phyloP scores from a whole-genome alignment of 805 yeast genomes.

The Lipomyces yamadae region DNA sequence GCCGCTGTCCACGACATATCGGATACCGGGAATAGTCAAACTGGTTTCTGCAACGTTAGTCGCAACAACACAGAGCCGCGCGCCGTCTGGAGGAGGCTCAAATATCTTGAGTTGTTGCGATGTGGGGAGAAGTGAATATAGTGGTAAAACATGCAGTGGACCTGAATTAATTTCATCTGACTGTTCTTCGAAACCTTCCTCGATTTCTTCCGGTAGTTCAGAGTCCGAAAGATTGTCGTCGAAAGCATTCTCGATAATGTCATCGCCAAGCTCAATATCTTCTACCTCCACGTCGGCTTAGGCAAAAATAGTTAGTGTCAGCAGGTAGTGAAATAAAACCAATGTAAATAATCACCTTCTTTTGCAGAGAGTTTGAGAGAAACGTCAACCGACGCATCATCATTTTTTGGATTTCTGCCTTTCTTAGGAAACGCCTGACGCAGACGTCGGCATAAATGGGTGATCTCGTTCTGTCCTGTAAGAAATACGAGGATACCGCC shows the following conservation, averaged over 20 bases:
- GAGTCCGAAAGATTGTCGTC: slow-evolving; percentile 45
- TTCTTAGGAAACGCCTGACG: slow-evolving; percentile 69
- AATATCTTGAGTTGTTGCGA: slow-evolving; percentile 93
- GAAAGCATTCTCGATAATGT: slow-evolving; percentile 15
- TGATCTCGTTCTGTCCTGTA: slow-evolving; percentile 94
- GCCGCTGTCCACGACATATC: slow-evolving; percentile 95
- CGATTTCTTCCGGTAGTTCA: slow-evolving; percentile 53
- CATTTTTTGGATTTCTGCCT: slow-evolving; percentile 39
- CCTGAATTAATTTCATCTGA: slow-evolving; percentile 51
- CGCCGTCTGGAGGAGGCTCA: slow-evolving; percentile 79
- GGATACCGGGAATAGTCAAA: slow-evolving; percentile 90
- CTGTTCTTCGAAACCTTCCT: slow-evolving; percentile 75
- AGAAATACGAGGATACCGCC: slow-evolving; percentile 92
- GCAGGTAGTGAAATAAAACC: slow-evolving; percentile 18
- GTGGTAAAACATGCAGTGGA: slow-evolving; percentile 87
- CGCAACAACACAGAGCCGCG: slow-evolving; percentile 89
- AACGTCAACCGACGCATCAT: slow-evolving; percentile 41
- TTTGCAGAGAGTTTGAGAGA: slow-evolving; percentile 37
- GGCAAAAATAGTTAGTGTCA: not conserved
- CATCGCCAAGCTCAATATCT: slow-evolving; percentile 65
- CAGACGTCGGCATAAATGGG: slow-evolving; percentile 69
- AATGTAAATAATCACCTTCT: slow-evolving; percentile 42
- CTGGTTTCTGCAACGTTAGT: slow-evolving; percentile 99
- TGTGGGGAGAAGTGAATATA: slow-evolving; percentile 92
- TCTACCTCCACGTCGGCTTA: slow-evolving; percentile 67